Conservation (phyloP, 495 filamentous ascomycete genomes). For the Penicillium ochrochloron region DNA sequence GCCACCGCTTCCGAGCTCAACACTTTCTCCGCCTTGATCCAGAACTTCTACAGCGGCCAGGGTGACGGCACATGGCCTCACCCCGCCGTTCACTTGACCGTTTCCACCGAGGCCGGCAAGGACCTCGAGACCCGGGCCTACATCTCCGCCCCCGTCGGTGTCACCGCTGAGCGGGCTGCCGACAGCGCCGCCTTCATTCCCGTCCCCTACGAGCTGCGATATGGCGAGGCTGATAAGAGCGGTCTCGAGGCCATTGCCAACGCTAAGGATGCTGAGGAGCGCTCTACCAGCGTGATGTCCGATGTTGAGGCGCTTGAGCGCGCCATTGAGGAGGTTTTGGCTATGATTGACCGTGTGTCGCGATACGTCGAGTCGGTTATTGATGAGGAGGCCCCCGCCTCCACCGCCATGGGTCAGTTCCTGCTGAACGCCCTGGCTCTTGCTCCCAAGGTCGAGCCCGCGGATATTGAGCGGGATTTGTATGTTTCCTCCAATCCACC, state of each 20-base stretch:
- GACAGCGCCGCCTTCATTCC: conserved; percentile 97
- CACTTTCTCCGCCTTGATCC: conserved; percentile 96
- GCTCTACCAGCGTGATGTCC: conserved; percentile 70
- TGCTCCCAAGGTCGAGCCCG: conserved; percentile 88
- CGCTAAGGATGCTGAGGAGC: conserved; percentile 77
- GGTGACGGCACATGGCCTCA: conserved; percentile 96
- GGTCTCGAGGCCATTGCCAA: conserved; percentile 84
- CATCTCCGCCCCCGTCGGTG: conserved; percentile 91
- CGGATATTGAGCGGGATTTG: conserved; percentile 94
- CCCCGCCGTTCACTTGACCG: conserved; percentile 93
- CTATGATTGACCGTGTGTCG: conserved; percentile 85
- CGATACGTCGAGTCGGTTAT: conserved; percentile 87
- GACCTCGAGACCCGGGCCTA: conserved; percentile 87
- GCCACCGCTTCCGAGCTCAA: conserved; percentile 94
- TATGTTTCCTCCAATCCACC: conserved; percentile 44
- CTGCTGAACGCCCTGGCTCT: conserved; percentile 88
- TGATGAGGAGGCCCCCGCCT: conserved; percentile 68
- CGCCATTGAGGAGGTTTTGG: conserved; percentile 80
- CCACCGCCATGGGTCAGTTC: conserved; percentile 89
- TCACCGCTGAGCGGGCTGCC: conserved; percentile 89
- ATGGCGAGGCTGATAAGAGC: conserved; percentile 87
- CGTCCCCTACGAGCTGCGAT: conserved; percentile 89
- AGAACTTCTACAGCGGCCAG: conserved; percentile 98
- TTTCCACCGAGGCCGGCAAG: conserved; percentile 82
- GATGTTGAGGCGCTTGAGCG: conserved; percentile 88